Evolutionary conservation across 2,329 filamentous ascomycete genomes (phyloP), one percentile per base, ranked within the genome.

Genomic region (Macrophomina phaseolina): DNA sequence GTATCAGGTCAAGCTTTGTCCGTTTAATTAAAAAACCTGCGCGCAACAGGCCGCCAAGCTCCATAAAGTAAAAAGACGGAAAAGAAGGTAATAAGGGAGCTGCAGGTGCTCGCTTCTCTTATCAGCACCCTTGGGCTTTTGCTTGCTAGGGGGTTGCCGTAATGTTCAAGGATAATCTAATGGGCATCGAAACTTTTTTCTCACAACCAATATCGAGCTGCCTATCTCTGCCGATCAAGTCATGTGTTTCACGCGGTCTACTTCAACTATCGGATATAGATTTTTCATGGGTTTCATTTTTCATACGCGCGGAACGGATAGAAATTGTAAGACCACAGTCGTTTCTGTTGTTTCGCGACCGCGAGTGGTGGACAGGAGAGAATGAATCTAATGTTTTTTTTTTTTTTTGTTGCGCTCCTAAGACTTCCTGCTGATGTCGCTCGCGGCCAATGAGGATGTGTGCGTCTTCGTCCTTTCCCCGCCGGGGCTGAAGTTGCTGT

Each of bases 1-100:
- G 36, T 55, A 55, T 55, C 52, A 12, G 52, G 32, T 38, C 38
- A 58, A 45, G 55, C 38, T 45, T 58, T 58, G 7, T 45, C 7
- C 11, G 36, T 45, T 42, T 32, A 30, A 49, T 49, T 49, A 23
- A 48, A 6, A 18, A 23, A 23, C 4, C 45, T 48, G 45, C 45
- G 28, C 45, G 45, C 6, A 48, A 48, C 11, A 12, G 6, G 36
- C 36, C 11, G 36, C 36, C 36, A 38, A 38, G 36, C 36, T 23
- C 23, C 6, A 38, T 38, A 38, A 38, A 38, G 36, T 12, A 8
- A 38, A 38, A 38, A 12, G 36, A 7, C 36, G 36, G 36, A 38
- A 38, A 38, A 38, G 36, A 12, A 38, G 36, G 36, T 7, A 38
- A 8, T 38, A 7, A 38, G 36, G 23, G 23, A 23, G 23, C 23